Percentiles rank a stretch among this genome's conserved stretches.
Evolutionary conservation across 2,329 filamentous ascomycete species (phyloP).

Genomic region (Hymenoscyphus fraxineus): DNA sequence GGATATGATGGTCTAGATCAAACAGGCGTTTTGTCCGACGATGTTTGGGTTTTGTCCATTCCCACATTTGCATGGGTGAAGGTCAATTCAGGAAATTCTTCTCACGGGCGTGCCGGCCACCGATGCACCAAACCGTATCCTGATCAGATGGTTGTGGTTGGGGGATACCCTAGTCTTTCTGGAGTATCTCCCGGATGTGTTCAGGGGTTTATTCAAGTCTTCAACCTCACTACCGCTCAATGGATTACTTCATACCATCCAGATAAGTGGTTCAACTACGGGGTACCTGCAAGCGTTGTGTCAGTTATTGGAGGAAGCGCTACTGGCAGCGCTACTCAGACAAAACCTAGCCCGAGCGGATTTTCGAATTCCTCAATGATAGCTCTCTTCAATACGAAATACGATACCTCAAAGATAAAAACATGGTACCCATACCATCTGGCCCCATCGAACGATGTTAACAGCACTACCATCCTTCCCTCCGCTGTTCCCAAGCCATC

Average conservation of each 20-base stretch:
- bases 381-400: constrained; percentile 51
- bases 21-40: constrained; percentile 54
- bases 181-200: constrained; percentile 43
- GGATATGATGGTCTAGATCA: constrained; percentile 58
- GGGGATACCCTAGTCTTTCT: constrained; percentile 51
- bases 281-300: constrained; percentile 58
- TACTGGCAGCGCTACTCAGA: constrained; percentile 61
- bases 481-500: constrained; percentile 7
- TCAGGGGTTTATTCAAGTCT: constrained; percentile 54
- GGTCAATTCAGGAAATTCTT: constrained; percentile 50
- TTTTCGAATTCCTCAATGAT: constrained; percentile 50
- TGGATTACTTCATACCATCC: constrained; percentile 73
- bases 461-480: constrained; percentile 14
- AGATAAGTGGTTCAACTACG: constrained; percentile 59
- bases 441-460: constrained; percentile 18
- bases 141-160: constrained; percentile 66
- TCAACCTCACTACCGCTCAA: constrained; percentile 65
- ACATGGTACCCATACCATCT: constrained; percentile 57
- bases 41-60: constrained; percentile 71
- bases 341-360: constrained; percentile 54
- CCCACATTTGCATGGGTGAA: constrained; percentile 70
- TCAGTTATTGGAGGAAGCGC: constrained; percentile 57
- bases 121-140: constrained; percentile 67
- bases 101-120: constrained; percentile 60
- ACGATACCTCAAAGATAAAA: constrained; percentile 53